Conservation (phyloP, 495 filamentous ascomycete species). For the Elaphomyces granulatus region DNA sequence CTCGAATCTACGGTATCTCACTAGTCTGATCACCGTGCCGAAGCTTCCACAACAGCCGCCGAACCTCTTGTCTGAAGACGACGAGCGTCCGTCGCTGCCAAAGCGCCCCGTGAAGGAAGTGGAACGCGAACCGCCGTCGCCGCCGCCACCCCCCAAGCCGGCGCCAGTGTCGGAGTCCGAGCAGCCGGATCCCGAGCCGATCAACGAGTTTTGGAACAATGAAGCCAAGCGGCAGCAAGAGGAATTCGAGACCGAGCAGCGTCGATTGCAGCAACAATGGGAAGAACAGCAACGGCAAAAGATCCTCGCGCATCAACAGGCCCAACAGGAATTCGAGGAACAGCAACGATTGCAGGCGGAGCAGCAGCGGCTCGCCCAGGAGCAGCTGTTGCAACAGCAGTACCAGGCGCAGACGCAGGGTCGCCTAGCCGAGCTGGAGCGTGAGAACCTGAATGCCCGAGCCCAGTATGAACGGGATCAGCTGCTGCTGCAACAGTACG, state of each 20-base stretch:
- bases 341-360: constrained; percentile 80
- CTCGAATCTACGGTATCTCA: constrained; percentile 90
- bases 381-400: constrained; percentile 75
- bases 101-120: constrained; percentile 56
- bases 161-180: constrained; percentile 21
- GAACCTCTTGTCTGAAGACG: constrained; percentile 63
- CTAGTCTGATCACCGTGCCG: constrained; percentile 87
- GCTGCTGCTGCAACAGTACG: constrained; percentile 92
- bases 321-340: constrained; percentile 87
- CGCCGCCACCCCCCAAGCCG: constrained; percentile 48
- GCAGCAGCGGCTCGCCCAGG: constrained; percentile 79
- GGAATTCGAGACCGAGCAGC: constrained; percentile 88
- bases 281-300: constrained; percentile 63
- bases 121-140: constrained; percentile 46
- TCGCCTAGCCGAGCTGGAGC: constrained; percentile 82
- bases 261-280: constrained; percentile 68
- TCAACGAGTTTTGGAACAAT: constrained; percentile 95
- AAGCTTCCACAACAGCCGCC: constrained; percentile 92
- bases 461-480: constrained; percentile 96
- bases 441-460: constrained; percentile 83
- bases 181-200: constrained; percentile 76
- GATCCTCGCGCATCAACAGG: constrained; percentile 63
- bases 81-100: constrained; percentile 73
- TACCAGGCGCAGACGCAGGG: constrained; percentile 86
- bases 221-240: constrained; percentile 81